Percentiles rank a stretch among this genome's conserved stretches.
phyloP scores from a whole-genome alignment of 139 green algal genomes.

The Chlamydomonas incerta region DNA sequence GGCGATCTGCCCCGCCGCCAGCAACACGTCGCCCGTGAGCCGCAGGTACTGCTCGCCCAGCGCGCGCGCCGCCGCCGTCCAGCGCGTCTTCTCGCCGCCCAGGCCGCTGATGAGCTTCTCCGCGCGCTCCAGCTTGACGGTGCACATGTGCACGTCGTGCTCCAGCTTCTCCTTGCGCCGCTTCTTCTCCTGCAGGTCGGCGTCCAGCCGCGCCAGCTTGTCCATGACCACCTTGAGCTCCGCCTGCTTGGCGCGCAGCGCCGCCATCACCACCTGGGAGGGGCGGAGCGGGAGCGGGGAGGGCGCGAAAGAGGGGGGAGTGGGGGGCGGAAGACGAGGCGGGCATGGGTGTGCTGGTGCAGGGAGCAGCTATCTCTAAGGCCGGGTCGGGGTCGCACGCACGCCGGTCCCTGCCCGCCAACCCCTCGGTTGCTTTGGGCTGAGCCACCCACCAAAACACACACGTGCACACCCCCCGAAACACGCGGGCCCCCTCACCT shows the following conservation, averaged over 20 bases:
- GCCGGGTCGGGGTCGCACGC: no score
- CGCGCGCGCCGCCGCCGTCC: constrained; percentile 68
- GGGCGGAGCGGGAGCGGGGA: no score
- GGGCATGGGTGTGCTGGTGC: no score
- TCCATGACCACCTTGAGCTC: constrained; percentile 83
- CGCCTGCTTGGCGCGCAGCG: constrained; percentile 74
- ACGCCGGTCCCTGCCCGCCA: no score
- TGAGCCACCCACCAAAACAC: no score
- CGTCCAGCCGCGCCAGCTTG: constrained; percentile 83
- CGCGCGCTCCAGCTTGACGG: constrained; percentile 78
- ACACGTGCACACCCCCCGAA: no score
- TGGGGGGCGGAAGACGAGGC: no score
- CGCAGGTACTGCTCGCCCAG: constrained; percentile 74
- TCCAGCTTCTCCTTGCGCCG: constrained; percentile 77
- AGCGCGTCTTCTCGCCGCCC: constrained; percentile 79
- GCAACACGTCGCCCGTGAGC: constrained; percentile 85
- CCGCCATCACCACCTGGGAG: constrained; percentile 79
- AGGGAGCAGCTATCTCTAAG: no score
- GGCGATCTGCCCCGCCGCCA: constrained; percentile 77
- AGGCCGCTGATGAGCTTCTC: constrained; percentile 82
- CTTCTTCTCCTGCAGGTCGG: constrained; percentile 75
- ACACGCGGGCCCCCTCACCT: no score
- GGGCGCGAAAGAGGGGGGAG: no score
- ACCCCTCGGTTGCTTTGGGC: no score
- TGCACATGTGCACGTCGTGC: constrained; percentile 77